Conservation (phyloP, 2,329 filamentous ascomycete genomes). For the Aspergillus cejpii region DNA sequence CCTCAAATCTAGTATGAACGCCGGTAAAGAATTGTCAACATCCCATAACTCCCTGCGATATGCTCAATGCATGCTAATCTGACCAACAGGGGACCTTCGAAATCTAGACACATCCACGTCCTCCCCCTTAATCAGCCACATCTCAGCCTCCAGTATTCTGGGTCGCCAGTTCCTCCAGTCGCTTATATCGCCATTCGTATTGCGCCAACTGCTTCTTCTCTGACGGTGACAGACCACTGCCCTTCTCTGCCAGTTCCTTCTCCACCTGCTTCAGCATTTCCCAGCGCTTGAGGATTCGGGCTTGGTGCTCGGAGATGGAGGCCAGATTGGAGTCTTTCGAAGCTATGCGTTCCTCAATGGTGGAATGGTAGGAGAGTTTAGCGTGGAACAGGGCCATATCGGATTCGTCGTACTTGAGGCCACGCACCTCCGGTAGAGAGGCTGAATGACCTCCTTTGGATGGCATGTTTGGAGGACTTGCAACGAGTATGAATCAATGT, state of each 20-base stretch:
- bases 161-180: conserved; percentile 28
- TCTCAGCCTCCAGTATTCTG: conserved; percentile 16
- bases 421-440: conserved; percentile 29
- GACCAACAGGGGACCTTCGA: neutral
- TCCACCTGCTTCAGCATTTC: conserved; percentile 31
- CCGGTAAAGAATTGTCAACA: conserved; percentile 18
- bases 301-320: conserved; percentile 31
- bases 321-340: conserved; percentile 29
- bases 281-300: conserved; percentile 32
- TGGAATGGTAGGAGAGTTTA: conserved; percentile 32
- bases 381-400: conserved; percentile 36
- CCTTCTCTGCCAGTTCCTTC: conserved; percentile 30
- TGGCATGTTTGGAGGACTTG: conserved; percentile 16
- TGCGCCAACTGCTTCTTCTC: conserved; percentile 31
- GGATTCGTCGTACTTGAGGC: conserved; percentile 33
- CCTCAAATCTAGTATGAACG: conserved; percentile 18
- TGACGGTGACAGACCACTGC: conserved; percentile 24
- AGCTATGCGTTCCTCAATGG: conserved; percentile 29
- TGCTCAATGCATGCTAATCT: neutral
- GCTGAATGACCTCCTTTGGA: conserved; percentile 16
- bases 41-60: conserved; percentile 4
- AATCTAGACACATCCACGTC: neutral
- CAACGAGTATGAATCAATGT: no score
- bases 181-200: conserved; percentile 32
- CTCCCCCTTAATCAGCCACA: conserved; percentile 4